A percentile compares a stretch with the other conserved stretches of the same genome.
Evolutionary conservation across 768 basidiomycete genomes (phyloP).

Genomic region (Lanmaoa pseudosensibilis): DNA sequence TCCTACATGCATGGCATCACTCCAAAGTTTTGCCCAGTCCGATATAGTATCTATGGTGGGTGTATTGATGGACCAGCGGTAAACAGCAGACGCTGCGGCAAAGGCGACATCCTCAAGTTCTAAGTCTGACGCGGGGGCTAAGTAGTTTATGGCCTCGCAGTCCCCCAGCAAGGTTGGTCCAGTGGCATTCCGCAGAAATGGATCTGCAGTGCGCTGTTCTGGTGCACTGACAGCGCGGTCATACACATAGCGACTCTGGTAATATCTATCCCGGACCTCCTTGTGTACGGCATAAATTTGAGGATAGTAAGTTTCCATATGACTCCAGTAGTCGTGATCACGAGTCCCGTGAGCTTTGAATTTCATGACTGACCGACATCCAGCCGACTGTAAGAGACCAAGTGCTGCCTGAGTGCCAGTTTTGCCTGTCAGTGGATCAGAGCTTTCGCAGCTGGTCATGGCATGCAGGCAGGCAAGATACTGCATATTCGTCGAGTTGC

Average conservation of each 20-base stretch:
- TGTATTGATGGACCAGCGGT: too few relatives aligned
- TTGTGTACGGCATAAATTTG: not conserved
- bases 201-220: not conserved
- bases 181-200: not conserved
- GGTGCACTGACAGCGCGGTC: not conserved
- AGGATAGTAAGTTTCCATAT: not conserved
- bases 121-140: too few relatives aligned
- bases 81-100: too few relatives aligned
- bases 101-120: too few relatives aligned
- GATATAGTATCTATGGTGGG: too few relatives aligned
- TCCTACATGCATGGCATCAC: too few relatives aligned
- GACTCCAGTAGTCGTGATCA: not conserved
- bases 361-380: conserved; percentile 38
- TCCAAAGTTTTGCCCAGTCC: too few relatives aligned
- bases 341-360: conserved; percentile 19
- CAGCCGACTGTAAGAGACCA: conserved; percentile 20
- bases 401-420: conserved; percentile 45
- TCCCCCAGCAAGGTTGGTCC: not conserved
- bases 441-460: conserved; percentile 37
- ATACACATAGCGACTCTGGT: not conserved
- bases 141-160: not conserved
- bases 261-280: not conserved
- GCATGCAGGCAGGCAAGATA: conserved; percentile 44
- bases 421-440: conserved; percentile 42
- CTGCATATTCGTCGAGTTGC: conserved; percentile 22